Evolutionary conservation across 495 filamentous ascomycete species (phyloP).

Genomic region (Hypoxylon lienhwacheense): DNA sequence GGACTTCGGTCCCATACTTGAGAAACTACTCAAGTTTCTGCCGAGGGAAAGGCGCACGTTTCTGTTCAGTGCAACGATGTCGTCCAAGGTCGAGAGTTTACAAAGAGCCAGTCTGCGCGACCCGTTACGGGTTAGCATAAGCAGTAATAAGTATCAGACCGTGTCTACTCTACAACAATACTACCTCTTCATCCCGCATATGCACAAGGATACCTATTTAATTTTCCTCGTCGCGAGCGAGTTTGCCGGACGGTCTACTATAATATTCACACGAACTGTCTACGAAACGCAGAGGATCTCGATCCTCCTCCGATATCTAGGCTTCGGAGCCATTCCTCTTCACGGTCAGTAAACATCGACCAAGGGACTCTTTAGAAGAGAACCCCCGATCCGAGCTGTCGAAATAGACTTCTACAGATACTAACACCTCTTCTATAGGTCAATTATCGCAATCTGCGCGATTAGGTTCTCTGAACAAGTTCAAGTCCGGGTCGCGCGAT

Average conservation of each 20-base stretch:
- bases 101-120: conserved; percentile 84
- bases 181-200: conserved; percentile 83
- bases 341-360: conserved; percentile 65
- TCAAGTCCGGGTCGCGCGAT: conserved; percentile 70
- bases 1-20: conserved; percentile 89
- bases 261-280: conserved; percentile 93
- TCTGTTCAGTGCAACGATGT: conserved; percentile 94
- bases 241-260: conserved; percentile 75
- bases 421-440: conserved; percentile 12
- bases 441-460: conserved; percentile 77
- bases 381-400: no score
- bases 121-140: conserved; percentile 70
- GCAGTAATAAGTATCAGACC: conserved; percentile 78
- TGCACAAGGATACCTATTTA: conserved; percentile 89
- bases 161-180: conserved; percentile 81
- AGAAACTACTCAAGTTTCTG: conserved; percentile 89
- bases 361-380: not conserved
- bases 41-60: conserved; percentile 80
- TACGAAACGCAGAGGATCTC: conserved; percentile 85
- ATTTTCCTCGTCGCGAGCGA: conserved; percentile 78
- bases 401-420: not conserved
- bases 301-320: conserved; percentile 76
- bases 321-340: conserved; percentile 81
- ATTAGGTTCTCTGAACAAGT: conserved; percentile 83
- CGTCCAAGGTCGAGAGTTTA: conserved; percentile 85